Base-by-base conservation (phyloP, 805 yeast species). In the Metschnikowia drakensbergensis region DNA sequence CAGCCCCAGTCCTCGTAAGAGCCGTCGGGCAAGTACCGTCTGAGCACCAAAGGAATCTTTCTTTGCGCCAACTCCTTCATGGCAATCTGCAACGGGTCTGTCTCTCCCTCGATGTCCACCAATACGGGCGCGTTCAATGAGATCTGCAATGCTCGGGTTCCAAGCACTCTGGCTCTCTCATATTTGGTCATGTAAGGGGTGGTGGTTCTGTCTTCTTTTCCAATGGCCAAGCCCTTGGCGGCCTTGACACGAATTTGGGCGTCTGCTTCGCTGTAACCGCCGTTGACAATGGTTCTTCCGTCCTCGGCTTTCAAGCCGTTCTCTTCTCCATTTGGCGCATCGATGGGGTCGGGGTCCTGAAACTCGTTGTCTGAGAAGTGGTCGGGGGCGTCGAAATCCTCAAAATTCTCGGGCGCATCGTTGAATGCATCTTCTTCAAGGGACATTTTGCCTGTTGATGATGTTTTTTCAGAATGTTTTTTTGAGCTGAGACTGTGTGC, bases 101-200 rank as follows among this genome's bases (percentile, higher is more conserved):
- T 95, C 68, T 95, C 99, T 63, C 99, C 99, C 71, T 94, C 99
- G 50, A 94, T 81, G 63, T 95, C 99, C 37, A 94, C 99, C 64
- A 94, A 79, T 3, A 94, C 98, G 2, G 99, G 99, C 1, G 99
- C 99, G 65, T 94, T 94, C 88, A 94, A 87, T 27, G 97, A 89
- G 60, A 94, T 92, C 69, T 94, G 99, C 55, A 94, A 74, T 1
- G 99, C 99, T 61, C 99, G 81, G 8, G 99, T 94, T 27, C 99
- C 99, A 61, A 94, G 79, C 52, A 94, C 89, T 73, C 99, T 82
- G 6, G 99, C 99, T 60, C 97, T 81, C 75, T 94, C 99, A 67
- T 94, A 94, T 65, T 95, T 94, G 49, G 99, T 94, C 98, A 94
- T 91, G 67, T 92, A 94, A 46, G 99, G 99, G 4, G 99, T 94